phyloP scores from a whole-genome alignment of 2,329 filamentous ascomycete genomes.

The Fusarium duplospermum region DNA sequence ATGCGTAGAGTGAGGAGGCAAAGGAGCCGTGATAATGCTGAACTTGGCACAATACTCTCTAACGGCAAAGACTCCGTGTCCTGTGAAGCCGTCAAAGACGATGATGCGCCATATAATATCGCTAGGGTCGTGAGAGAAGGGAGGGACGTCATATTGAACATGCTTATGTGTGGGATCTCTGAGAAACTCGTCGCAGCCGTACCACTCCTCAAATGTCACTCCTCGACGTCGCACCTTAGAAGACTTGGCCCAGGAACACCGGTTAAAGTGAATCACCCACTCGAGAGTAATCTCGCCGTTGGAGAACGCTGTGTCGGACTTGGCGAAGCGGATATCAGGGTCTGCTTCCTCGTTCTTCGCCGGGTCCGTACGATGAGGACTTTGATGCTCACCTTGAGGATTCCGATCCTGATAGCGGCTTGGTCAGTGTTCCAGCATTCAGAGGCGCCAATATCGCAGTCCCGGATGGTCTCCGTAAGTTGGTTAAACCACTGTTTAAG shows the following conservation, averaged over 20 bases:
- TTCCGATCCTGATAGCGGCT: background rate
- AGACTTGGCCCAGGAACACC: background rate
- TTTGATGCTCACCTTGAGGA: background rate
- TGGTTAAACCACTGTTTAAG: no score
- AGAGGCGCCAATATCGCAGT: no score
- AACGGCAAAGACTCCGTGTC: background rate
- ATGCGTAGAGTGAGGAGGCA: background rate
- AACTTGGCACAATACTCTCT: background rate
- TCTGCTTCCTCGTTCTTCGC: background rate
- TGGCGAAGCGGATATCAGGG: background rate
- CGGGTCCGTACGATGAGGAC: background rate
- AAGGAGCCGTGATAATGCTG: background rate
- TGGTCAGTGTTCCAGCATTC: no score
- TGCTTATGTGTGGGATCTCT: background rate
- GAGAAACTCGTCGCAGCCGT: no score
- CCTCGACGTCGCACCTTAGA: background rate
- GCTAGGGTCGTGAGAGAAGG: background rate
- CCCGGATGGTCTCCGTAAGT: no score
- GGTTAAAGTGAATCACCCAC: background rate
- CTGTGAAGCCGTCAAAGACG: background rate
- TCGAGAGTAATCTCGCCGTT: background rate
- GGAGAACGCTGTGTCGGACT: background rate
- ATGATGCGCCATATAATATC: background rate
- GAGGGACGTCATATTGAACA: background rate
- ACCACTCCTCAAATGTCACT: no score